Conservation (phyloP, 2,329 filamentous ascomycete species). For the Trichoderma harzianum region DNA sequence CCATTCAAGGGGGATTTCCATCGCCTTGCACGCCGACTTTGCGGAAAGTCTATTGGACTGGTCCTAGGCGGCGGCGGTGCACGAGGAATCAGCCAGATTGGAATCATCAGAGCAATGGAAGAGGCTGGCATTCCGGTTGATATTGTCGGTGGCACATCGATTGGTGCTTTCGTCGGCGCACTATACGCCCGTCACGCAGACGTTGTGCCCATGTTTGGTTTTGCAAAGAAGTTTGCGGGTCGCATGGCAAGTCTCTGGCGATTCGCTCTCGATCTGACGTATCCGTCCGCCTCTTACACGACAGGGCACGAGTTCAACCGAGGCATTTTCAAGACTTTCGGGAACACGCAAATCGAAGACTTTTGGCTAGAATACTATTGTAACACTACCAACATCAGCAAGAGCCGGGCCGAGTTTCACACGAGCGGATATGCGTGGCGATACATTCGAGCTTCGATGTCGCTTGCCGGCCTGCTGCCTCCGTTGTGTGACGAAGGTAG, state of each 20-base stretch:
- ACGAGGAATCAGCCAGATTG: conserved; percentile 85
- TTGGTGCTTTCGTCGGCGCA: conserved; percentile 91
- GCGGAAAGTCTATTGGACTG: conserved; percentile 89
- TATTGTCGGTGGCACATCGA: conserved; percentile 91
- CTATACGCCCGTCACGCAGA: conserved; percentile 95
- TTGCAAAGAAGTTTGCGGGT: conserved; percentile 94
- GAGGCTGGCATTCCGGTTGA: conserved; percentile 96
- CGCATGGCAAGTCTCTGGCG: conserved; percentile 99
- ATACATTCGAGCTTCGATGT: conserved; percentile 96
- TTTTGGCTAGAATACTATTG: conserved; percentile 99
- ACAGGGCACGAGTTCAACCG: conserved; percentile 99
- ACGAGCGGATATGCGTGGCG: conserved; percentile 97
- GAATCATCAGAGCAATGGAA: conserved; percentile 90
- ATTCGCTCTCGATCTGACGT: conserved; percentile 94
- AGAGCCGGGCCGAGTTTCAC: conserved; percentile 86
- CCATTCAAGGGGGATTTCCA: conserved; percentile 97
- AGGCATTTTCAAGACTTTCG: conserved; percentile 97
- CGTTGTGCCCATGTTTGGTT: conserved; percentile 92
- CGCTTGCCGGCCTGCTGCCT: conserved; percentile 84
- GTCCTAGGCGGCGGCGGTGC: conserved; percentile 94
- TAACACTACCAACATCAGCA: conserved; percentile 98
- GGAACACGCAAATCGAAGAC: conserved; percentile 94
- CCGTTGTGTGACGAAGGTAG: conserved; percentile 94
- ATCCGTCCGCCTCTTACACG: conserved; percentile 94
- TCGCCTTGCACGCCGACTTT: conserved; percentile 80